Base-by-base conservation (phyloP, 106 monocot genomes). In the Hemerocallis citrina region DNA sequence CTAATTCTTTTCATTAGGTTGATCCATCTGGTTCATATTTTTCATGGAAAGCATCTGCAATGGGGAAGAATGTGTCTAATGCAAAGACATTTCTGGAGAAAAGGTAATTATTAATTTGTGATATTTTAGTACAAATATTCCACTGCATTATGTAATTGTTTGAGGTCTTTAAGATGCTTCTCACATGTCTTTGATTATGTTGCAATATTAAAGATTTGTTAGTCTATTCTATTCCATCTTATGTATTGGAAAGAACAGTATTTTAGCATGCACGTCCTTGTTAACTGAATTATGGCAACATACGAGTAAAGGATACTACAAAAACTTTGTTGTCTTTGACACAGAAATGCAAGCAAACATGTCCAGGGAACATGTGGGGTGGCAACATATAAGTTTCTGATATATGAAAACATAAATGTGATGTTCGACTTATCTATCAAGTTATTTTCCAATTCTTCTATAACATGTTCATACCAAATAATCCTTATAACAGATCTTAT, bases 61-160 rank as follows among this genome's bases (percentile, higher is more conserved):
- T 91, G 96, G 96, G 96, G 16, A 98, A 98, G 71, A 98, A 98
- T 69, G 91, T 98, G 32, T 98, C 96, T 51, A 98, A 98, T 77
- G 91, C 91, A 33, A 98, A 98, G 68, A 98, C 96, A 34, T 98
- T 98, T 73, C 96, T 98, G 63, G 96, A 98, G 61, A 89, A 89
- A 62, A 77, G 89, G 89, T 89, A 73, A 21, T 24, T 1, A 39
- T n/a, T 48, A 44, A 8, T 48, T 32, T 55, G 55, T 30, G 20
- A 29, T 52, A 21, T 49, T 20, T 51, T n/a, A 34, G 0, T 65
- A n/a, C 28, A 10, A n/a, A 5, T 19, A 33, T 20, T 20, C 14
- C 24, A 39, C 2, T 20, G 19, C 28, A 6, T 11, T n/a, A 12
- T 28, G 28, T 50, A 25, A 27, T 45, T 50, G 12, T 25, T 50